Base-by-base conservation (phyloP, 441 rosid genomes). In the Breynia disticha region DNA sequence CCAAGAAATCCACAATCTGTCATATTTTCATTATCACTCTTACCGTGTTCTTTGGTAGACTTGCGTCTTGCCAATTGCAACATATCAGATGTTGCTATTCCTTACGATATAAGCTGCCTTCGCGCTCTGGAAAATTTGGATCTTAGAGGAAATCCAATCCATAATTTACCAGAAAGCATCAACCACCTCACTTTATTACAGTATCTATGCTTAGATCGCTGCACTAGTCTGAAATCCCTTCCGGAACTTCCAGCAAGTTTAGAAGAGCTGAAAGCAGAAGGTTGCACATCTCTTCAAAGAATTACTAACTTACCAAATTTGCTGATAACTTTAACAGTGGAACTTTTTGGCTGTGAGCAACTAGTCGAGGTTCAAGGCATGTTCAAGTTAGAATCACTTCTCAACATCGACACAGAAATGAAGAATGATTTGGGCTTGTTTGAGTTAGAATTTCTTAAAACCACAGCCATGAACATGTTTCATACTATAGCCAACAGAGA, bases 261-360 rank as follows among this genome's bases (percentile, higher is more conserved):
- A 47, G 53, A 42, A 43, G 39, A 43, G 35, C 16, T 67, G 21
- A 39, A 47, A 15, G 65, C 62, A 19, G 51, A 56, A 20, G 56
- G 61, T 4, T 69, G 66, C 19, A 51, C 60, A 15, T 69, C 69
- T 24, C 32, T 64, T 12, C 51, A 69, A 55, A 48, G 39, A 35
- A 52, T 69, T 15, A 52, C 56, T 35, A 52, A 48, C 47, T 46
- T 55, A 3, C 58, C 58, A 16, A 59, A 53, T 51, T 59, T 60
- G 56, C 28, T 55, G 11, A 44, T 1, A 42, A 14, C 28, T 3
- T 48, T 59, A 17, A 32, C 22, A 42, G 50, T 55, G 48, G 51
- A 54, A 45, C 50, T 52, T 45, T 66, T 45, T 55, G 57, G 61
- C 22, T 61, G 65, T 44, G 47, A 46, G 11, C 39, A 66, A 11